These are phyloP conservation scores for Cyamopsis tetragonoloba DNA, from an alignment of 306 rosid species.

Conservation along the genomic window DNA sequence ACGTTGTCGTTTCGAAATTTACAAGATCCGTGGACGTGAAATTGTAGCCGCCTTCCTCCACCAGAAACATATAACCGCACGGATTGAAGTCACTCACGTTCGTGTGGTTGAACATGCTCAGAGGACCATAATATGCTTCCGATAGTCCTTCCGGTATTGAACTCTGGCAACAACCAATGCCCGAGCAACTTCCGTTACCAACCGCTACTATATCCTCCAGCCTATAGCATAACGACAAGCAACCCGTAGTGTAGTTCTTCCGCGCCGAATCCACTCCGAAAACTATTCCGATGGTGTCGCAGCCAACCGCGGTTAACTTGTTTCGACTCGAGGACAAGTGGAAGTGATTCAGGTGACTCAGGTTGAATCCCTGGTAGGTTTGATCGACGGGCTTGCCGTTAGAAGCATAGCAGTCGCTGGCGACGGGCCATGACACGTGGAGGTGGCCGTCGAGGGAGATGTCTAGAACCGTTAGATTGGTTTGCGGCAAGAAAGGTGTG, in stretches of 20 bases:
- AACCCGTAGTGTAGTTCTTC: constrained; percentile 19
- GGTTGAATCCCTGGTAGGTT: background rate
- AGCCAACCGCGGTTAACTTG: constrained; percentile 28
- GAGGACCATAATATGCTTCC: fast-evolving
- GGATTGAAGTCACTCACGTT: background rate
- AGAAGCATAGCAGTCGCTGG: background rate
- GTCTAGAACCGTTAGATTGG: background rate
- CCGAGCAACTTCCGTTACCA: constrained; percentile 26
- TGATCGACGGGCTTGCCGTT: fast-evolving
- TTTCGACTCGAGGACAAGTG: constrained; percentile 25
- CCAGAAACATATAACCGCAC: constrained; percentile 31
- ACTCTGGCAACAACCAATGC: constrained; percentile 42
- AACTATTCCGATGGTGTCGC: constrained; percentile 11
- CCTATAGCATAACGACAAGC: constrained; percentile 17
- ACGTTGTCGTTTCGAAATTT: background rate
- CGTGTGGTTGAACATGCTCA: fast-evolving
- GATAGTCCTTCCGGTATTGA: constrained; percentile 9
- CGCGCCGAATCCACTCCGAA: fast-evolving
- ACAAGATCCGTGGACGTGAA: background rate
- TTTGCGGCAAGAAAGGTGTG: background rate
- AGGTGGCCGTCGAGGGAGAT: constrained; percentile 33
- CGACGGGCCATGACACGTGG: background rate
- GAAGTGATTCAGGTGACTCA: background rate
- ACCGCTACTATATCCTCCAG: background rate
- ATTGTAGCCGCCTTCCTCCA: background rate